Evolutionary conservation across 2,329 filamentous ascomycete species (phyloP).

Genomic region (Aspergillus ustus): DNA sequence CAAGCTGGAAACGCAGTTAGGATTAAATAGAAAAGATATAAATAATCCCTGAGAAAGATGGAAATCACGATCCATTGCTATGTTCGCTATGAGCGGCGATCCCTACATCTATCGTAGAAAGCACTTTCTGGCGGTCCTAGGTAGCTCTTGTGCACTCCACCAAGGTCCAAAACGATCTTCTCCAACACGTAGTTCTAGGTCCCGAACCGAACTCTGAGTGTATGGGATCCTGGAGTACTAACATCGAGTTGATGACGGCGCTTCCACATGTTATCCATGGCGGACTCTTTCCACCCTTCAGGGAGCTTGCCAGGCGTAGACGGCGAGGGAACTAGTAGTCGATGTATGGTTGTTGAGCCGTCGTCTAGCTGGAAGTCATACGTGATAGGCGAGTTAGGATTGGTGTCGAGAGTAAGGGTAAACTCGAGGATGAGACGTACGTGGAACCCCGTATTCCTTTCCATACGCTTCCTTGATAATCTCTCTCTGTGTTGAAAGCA

Average conservation of each 20-base stretch:
- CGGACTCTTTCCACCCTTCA: slow-evolving; percentile 7
- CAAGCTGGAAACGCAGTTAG: too few species aligned
- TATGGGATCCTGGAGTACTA: slow-evolving; percentile 46
- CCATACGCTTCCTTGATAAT: not conserved
- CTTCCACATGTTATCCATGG: slow-evolving; percentile 24
- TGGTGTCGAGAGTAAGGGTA: slow-evolving; percentile 54
- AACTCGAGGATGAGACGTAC: slow-evolving; percentile 43
- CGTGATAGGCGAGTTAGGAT: slow-evolving; percentile 55
- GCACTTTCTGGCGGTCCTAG: slow-evolving; percentile 61
- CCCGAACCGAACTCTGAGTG: slow-evolving; percentile 57
- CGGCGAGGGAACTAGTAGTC: slow-evolving; percentile 34
- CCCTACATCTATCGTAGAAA: too few species aligned
- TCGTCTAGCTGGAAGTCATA: slow-evolving; percentile 50
- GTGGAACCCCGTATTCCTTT: too few species aligned
- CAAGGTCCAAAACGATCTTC: slow-evolving; percentile 61
- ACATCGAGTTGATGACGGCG: slow-evolving; percentile 47
- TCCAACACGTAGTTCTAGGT: slow-evolving; percentile 60
- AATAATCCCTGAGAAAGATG: too few species aligned
- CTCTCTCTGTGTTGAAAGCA: not conserved
- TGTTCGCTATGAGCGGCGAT: too few species aligned
- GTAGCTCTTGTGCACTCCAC: slow-evolving; percentile 59
- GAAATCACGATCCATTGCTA: too few species aligned
- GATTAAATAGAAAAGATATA: too few species aligned
- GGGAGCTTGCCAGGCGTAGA: slow-evolving; percentile 23
- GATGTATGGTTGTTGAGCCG: slow-evolving; percentile 6